Percentiles rank a stretch among this genome's conserved stretches.
These are phyloP conservation scores for Backusella tuberculispora DNA, from an alignment of 192 early-diverging fungal species.

Conservation along the genomic window DNA sequence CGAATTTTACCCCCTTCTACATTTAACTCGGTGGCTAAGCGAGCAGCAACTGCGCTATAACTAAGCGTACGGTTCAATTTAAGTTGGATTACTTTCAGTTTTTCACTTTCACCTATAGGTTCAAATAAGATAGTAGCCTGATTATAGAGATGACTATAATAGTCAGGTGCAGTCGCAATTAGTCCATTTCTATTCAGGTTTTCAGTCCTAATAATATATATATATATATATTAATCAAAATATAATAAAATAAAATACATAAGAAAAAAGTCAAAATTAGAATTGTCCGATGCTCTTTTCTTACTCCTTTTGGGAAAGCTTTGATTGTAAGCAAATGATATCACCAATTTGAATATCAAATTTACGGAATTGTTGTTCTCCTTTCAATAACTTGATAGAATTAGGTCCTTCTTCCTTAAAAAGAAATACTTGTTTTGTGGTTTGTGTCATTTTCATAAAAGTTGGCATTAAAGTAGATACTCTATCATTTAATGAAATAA, in stretches of 20 bases:
- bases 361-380: constrained; percentile 7
- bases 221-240: too few species aligned
- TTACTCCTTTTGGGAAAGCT: constrained; percentile 18
- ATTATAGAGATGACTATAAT: background rate
- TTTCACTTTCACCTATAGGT: constrained; percentile 33
- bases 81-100: background rate
- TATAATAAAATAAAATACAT: background rate
- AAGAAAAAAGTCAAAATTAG: constrained; percentile 16
- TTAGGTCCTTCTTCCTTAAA: background rate
- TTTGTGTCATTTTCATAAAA: background rate
- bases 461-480: background rate
- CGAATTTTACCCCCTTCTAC: constrained; percentile 74
- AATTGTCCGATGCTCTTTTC: background rate
- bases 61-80: constrained; percentile 63
- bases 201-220: constrained; percentile 39
- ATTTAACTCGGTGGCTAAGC: constrained; percentile 64
- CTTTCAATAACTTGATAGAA: background rate
- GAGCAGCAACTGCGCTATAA: constrained; percentile 67
- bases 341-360: constrained; percentile 22
- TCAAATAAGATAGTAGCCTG: background rate
- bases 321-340: constrained; percentile 26
- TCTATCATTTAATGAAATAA: constrained; percentile 20
- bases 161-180: constrained; percentile 10
- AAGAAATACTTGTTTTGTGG: background rate
- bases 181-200: background rate